Evolutionary conservation across 371 early-diverging fungal genomes (phyloP), one percentile per base, ranked within the genome.

Genomic region (Rhizomucor pusillus): DNA sequence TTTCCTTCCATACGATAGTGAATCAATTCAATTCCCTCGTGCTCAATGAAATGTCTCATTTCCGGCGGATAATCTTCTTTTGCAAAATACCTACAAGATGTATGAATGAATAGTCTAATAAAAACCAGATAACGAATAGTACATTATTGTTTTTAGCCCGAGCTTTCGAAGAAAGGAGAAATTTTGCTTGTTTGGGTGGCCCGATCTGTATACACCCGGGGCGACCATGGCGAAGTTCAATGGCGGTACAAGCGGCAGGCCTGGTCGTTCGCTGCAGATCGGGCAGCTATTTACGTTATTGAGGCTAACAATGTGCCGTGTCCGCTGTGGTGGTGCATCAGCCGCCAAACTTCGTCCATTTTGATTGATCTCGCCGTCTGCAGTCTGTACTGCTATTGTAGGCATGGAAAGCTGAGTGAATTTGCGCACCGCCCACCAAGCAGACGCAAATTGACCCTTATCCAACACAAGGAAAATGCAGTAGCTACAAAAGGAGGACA

Each of bases 171-270:
- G 67, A 57, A 93, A 93, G 1, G 87, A 83, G 59, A 88, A 89
- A 67, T 91, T 91, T 55, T 85, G 85, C 33, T 75, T 73, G 65
- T 90, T 92, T 9, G 93, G 93, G 63, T 92, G 90, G 14, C 93
- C 93, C 5, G 91, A 89, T 4, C 93, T 79, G 71, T 93, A 93
- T 23, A 93, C 84, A 14, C 93, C 92, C 11, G 90, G 87, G 0
- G 85, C 85, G 3, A 93, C 88, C 84, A 92, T 86, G 43, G 91
- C 90, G 72, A 93, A 92, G 69, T 93, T 92, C n/a, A 93, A 75
- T 11, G 93, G 93, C 14, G 93, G 93, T 0, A 92, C 93, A 6
- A 92, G 67, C 5, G 79, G 79, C 49, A 71, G 65, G 10, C 60
- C 64, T 1, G 77, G 71, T 44, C 73, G 52, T 36, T 67, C 69